phyloP scores from a whole-genome alignment of 1,284 basidiomycete genomes.

The Marasmius sp. region DNA sequence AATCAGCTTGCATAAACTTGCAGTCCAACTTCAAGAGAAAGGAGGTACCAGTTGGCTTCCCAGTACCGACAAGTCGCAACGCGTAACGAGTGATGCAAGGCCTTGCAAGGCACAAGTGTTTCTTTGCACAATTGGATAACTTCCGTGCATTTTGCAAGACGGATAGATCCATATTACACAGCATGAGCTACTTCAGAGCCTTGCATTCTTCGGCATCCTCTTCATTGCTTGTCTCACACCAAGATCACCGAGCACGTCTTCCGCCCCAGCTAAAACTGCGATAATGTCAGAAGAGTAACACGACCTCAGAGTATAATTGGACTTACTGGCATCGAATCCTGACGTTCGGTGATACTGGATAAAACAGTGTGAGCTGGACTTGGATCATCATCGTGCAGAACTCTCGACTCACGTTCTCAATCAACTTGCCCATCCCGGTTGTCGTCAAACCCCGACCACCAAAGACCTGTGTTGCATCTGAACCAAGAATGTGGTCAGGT shows the following conservation, averaged over 20 bases:
- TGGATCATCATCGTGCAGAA: not conserved
- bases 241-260: slow-evolving; percentile 65
- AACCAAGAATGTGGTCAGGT: not conserved
- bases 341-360: slow-evolving; percentile 48
- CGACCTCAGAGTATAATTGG: not conserved
- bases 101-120: too few relatives aligned
- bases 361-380: slow-evolving; percentile 3
- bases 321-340: slow-evolving; percentile 54
- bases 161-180: too few relatives aligned
- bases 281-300: not conserved
- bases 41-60: too few relatives aligned
- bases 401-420: slow-evolving; percentile 52
- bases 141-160: too few relatives aligned
- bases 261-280: slow-evolving; percentile 58
- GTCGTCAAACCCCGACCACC: slow-evolving; percentile 61
- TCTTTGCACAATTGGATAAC: too few relatives aligned
- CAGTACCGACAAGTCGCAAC: too few relatives aligned
- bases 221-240: slow-evolving; percentile 69
- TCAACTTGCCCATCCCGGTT: slow-evolving; percentile 65
- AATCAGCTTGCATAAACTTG: too few relatives aligned
- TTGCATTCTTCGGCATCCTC: slow-evolving; percentile 57
- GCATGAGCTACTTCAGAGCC: slow-evolving; percentile 32
- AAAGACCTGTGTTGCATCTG: slow-evolving; percentile 63
- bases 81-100: too few relatives aligned
- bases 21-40: too few relatives aligned